These are phyloP conservation scores for Claviceps pusilla DNA, from an alignment of 2,329 filamentous ascomycete species.

Conservation along the genomic window DNA sequence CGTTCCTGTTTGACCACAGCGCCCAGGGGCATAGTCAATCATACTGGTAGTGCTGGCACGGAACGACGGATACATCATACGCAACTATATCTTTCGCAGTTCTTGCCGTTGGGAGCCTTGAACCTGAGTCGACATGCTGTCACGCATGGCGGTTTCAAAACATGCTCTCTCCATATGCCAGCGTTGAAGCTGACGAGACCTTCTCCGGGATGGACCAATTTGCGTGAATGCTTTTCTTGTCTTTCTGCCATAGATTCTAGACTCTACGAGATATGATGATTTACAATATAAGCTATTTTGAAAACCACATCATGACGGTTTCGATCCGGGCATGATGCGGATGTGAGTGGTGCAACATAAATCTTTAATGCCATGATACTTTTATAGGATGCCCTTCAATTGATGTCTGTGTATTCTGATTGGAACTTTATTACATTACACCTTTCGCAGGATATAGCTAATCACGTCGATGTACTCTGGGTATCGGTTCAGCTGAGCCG, in stretches of 20 bases:
- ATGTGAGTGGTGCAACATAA: neutral
- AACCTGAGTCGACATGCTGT: neutral
- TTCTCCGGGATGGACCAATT: neutral
- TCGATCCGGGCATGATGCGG: neutral
- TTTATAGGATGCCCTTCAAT: neutral
- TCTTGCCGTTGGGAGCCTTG: neutral
- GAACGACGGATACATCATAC: neutral
- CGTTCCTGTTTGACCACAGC: neutral
- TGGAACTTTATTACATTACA: neutral
- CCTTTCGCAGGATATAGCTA: neutral
- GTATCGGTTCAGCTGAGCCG: too few relatives aligned
- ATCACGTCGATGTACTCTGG: neutral
- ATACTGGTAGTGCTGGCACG: neutral
- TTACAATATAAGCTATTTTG: neutral
- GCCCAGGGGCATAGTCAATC: neutral
- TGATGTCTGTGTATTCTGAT: neutral
- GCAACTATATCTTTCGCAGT: neutral
- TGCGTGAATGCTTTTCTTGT: neutral
- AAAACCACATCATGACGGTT: neutral
- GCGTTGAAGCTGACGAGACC: neutral
- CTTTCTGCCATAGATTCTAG: neutral
- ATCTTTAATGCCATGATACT: neutral
- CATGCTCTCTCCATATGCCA: neutral
- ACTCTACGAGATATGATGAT: neutral
- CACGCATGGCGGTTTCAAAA: neutral